Conservation (phyloP, 371 early-diverging fungal genomes). For the Mortierella sp. region DNA sequence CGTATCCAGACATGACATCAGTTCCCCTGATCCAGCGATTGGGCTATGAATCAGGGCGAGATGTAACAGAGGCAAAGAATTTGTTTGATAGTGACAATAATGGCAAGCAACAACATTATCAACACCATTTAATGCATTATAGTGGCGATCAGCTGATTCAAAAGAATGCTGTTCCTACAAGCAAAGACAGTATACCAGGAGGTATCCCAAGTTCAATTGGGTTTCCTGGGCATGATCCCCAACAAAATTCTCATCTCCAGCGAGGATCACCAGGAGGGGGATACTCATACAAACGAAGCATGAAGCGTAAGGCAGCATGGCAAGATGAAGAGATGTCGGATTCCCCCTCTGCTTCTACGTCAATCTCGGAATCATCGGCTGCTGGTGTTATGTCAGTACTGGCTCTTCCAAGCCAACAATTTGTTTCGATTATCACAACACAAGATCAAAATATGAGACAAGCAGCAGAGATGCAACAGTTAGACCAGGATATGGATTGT, state of each 20-base stretch:
- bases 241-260: not conserved
- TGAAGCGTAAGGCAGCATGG: constrained; percentile 21
- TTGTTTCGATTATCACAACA: not conserved
- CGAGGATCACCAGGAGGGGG: not conserved
- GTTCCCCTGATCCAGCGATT: not conserved
- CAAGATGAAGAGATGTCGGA: constrained; percentile 3
- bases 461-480: not conserved
- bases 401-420: not conserved
- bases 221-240: not conserved
- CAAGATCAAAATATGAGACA: not conserved
- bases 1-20: not conserved
- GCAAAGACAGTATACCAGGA: not conserved
- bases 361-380: too few species aligned
- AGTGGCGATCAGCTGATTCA: not conserved
- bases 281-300: constrained; percentile 6
- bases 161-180: too few species aligned
- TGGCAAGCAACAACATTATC: not conserved
- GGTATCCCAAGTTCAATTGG: not conserved
- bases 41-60: not conserved
- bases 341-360: not conserved
- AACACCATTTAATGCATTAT: not conserved
- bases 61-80: not conserved
- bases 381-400: not conserved
- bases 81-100: not conserved
- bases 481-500: constrained; percentile 3